Base-by-base conservation (phyloP, 176 grass and related monocot genomes). In the Thalia dealbata region DNA sequence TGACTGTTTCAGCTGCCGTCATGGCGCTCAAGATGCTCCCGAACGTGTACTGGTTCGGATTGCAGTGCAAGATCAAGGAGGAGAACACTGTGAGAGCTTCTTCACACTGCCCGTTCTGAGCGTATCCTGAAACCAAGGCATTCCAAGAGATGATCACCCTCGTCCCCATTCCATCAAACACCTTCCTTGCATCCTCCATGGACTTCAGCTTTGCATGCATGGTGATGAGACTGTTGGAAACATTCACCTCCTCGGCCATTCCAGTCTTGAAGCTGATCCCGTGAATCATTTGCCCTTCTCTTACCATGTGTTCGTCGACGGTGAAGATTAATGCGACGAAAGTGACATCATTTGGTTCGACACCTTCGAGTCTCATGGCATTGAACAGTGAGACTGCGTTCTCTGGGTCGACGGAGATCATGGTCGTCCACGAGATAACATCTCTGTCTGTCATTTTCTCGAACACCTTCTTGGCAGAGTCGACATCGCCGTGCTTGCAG, bases 341-440 rank as follows among this genome's bases (percentile, higher is more conserved):
- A 7, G 87, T 97, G 76, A 97, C 93, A 86, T 90, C 82, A 68
- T 97, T 97, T 7, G 89, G 93, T 14, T 52, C 15, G 44, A 92
- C 80, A n/a, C 76, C 76, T 27, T 88, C 46, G 38, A 29, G 73
- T 32, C 80, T 76, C 93, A 97, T 97, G 62, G 50, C 30, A 0
- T 88, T 90, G 78, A 88, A 97, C 26, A 88, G 68, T 0, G 69
- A 0, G 50, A 92, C 1, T 1, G 85, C 62, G 62, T 84, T 84
- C 15, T 82, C 83, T 1, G 61, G n/a, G 67, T 96, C 89, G 64
- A 90, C 88, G 3, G 93, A 96, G 3, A 96, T 92, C 73, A 82
- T 77, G 23, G 84, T 92, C 23, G 87, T 96, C 93, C 93, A 92
- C 2, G 93, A 84, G 73, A 92, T 75, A 38, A 92, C 89, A 70